Conservation (phyloP, 306 rosid species). For the Lathyrus sativus region DNA sequence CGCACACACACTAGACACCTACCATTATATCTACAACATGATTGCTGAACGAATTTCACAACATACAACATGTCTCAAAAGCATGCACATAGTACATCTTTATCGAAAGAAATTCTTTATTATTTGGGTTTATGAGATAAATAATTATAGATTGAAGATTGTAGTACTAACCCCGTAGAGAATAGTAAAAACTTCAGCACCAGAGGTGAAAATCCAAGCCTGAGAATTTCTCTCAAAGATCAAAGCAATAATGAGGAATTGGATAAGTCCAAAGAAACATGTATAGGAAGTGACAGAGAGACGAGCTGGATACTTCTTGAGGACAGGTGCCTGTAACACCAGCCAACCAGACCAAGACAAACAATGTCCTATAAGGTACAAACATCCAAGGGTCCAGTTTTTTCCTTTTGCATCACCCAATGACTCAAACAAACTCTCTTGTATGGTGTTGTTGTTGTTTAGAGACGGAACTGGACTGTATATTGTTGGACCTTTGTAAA, state of each 20-base stretch:
- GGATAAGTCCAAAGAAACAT: slow-evolving; percentile 88
- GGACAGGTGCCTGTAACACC: slow-evolving; percentile 84
- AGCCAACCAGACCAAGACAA: slow-evolving; percentile 98
- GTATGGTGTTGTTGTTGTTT: neutral
- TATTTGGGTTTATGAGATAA: too few relatives aligned
- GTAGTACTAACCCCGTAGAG: slow-evolving; percentile 69
- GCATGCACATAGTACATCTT: too few relatives aligned
- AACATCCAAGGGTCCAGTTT: slow-evolving; percentile 92
- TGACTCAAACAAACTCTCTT: slow-evolving; percentile 32
- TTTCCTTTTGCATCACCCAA: slow-evolving; percentile 74
- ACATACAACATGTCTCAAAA: too few relatives aligned
- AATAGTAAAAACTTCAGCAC: slow-evolving; percentile 81
- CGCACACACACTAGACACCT: neutral
- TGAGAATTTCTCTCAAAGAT: slow-evolving; percentile 65
- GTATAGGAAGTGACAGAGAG: slow-evolving; percentile 95
- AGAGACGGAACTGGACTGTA: slow-evolving; percentile 67
- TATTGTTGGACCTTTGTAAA: slow-evolving; percentile 88
- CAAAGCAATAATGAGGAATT: slow-evolving; percentile 70
- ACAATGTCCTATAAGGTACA: slow-evolving; percentile 89
- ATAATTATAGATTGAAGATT: neutral
- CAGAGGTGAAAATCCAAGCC: slow-evolving; percentile 84
- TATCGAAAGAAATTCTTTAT: too few relatives aligned
- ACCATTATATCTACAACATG: slow-evolving; percentile 20
- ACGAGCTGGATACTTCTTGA: slow-evolving; percentile 95
- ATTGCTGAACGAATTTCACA: too few relatives aligned